A percentile compares a stretch with the other conserved stretches of the same genome.
Evolutionary conservation across 2,329 filamentous ascomycete genomes (phyloP).

Genomic region (Fusarium incarnatum): DNA sequence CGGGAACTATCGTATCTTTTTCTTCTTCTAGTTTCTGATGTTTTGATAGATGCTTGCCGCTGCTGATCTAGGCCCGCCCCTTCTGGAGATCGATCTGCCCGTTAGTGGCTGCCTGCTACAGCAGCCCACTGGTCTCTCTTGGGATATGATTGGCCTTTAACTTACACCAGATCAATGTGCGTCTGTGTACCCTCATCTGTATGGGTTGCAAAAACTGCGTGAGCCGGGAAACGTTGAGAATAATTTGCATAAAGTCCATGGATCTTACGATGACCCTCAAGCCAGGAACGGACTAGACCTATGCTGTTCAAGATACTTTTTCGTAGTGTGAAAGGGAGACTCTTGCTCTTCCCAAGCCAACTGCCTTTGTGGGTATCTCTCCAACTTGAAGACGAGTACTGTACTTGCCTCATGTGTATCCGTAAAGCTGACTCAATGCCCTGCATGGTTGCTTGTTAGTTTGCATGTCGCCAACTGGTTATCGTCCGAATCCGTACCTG

Average conservation of each 20-base stretch:
- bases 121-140: conserved; percentile 19
- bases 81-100: conserved; percentile 34
- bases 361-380: background rate
- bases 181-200: background rate
- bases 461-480: conserved; percentile 9
- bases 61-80: conserved; percentile 30
- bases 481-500: conserved; percentile 19
- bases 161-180: conserved; percentile 30
- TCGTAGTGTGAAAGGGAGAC: background rate
- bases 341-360: background rate
- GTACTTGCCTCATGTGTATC: background rate
- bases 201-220: conserved; percentile 15
- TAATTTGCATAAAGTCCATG: background rate
- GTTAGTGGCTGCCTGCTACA: conserved; percentile 36
- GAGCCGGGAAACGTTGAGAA: conserved; percentile 1
- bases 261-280: background rate
- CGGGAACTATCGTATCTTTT: conserved; percentile 32
- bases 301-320: background rate
- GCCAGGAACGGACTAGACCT: background rate
- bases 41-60: conserved; percentile 16
- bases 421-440: conserved; percentile 14
- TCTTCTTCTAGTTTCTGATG: conserved; percentile 11
- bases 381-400: conserved; percentile 2
- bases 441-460: conserved; percentile 3
- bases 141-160: conserved; percentile 31